Conservation (phyloP, 345 rosid genomes). For the Mallotus nudiflorus region DNA sequence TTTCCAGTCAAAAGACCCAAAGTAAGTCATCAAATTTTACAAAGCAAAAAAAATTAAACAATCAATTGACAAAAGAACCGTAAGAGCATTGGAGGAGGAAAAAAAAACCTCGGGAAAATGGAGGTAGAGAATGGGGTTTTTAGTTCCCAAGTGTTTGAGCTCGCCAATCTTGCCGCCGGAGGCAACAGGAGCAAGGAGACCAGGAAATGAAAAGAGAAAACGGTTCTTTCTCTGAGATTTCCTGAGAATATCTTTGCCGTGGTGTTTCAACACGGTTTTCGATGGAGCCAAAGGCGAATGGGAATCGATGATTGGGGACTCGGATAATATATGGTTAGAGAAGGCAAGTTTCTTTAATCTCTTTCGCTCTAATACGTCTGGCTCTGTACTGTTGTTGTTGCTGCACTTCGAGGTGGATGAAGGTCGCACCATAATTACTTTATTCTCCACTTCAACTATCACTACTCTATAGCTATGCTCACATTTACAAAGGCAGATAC, state of each 20-base stretch:
- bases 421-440: constrained; percentile 29
- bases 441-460: too few species aligned
- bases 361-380: constrained; percentile 45
- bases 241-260: constrained; percentile 71
- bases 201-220: constrained; percentile 75
- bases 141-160: constrained; percentile 69
- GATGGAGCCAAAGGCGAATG: constrained; percentile 50
- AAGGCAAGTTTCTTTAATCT: constrained; percentile 56
- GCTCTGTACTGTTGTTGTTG: constrained; percentile 20
- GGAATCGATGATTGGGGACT: constrained; percentile 41
- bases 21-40: background rate
- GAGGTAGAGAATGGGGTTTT: constrained; percentile 86
- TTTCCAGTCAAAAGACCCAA: background rate
- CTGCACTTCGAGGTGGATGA: background rate
- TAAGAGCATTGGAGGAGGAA: too few species aligned
- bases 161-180: constrained; percentile 82
- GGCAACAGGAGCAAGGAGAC: constrained; percentile 55
- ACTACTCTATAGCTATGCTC: too few species aligned
- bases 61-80: too few species aligned
- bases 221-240: constrained; percentile 81
- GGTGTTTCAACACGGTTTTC: constrained; percentile 66
- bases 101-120: constrained; percentile 60
- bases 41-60: background rate
- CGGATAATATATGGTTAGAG: constrained; percentile 46
- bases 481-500: too few species aligned